These are phyloP conservation scores for Neurospora cerealis DNA, from an alignment of 495 filamentous ascomycete genomes.

Conservation along the genomic window DNA sequence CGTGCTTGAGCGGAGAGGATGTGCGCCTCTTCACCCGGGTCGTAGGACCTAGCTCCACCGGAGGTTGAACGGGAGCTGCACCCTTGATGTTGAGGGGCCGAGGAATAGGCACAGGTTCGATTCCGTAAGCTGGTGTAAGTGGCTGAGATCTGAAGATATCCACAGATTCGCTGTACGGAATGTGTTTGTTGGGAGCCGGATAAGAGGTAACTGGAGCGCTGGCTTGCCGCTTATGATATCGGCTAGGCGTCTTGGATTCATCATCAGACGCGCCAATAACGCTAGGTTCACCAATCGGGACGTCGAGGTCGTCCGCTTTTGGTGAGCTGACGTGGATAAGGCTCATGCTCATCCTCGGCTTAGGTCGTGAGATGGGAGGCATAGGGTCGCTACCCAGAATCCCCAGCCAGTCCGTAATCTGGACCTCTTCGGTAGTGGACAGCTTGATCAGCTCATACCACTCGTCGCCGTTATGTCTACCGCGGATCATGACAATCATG, in stretches of 20 bases:
- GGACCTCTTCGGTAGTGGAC: slow-evolving; percentile 57
- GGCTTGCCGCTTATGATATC: slow-evolving; percentile 11
- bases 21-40: slow-evolving; percentile 52
- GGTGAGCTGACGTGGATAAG: slow-evolving; percentile 27
- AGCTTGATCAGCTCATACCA: slow-evolving; percentile 82
- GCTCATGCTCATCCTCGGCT: slow-evolving; percentile 23
- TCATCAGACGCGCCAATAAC: slow-evolving; percentile 6
- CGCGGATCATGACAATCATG: slow-evolving; percentile 78
- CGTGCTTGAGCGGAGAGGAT: slow-evolving; percentile 94
- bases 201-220: slow-evolving; percentile 15
- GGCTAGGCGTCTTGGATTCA: slow-evolving; percentile 18
- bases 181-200: slow-evolving; percentile 35
- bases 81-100: slow-evolving; percentile 40
- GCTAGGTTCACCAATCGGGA: slow-evolving; percentile 66
- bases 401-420: slow-evolving; percentile 76
- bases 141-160: neutral
- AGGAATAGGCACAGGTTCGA: slow-evolving; percentile 38
- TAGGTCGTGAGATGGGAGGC: slow-evolving; percentile 48
- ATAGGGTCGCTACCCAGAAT: slow-evolving; percentile 69
- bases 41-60: slow-evolving; percentile 32
- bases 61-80: slow-evolving; percentile 36
- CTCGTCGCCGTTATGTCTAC: slow-evolving; percentile 44
- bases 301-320: slow-evolving; percentile 47
- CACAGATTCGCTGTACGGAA: slow-evolving; percentile 10
- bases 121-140: neutral